phyloP scores from a whole-genome alignment of 2,329 filamentous ascomycete genomes.

The Colletotrichum echinochloae region DNA sequence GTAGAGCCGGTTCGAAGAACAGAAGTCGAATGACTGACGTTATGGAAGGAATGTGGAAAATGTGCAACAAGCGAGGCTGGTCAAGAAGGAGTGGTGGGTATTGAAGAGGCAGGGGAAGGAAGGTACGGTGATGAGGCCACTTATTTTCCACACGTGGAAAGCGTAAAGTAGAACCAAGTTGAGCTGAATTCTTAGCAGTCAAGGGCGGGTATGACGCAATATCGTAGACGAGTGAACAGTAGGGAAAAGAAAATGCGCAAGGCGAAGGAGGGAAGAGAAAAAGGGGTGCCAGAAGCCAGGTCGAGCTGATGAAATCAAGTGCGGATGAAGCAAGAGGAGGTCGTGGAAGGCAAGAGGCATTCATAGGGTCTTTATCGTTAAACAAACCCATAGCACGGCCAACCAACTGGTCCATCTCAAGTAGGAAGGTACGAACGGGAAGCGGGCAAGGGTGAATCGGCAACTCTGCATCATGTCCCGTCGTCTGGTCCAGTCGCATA shows the following conservation, averaged over 20 bases:
- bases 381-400: constrained; percentile 13
- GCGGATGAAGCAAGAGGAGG: constrained; percentile 29
- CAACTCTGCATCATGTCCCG: constrained; percentile 18
- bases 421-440: constrained; percentile 16
- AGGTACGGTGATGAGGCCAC: constrained; percentile 29
- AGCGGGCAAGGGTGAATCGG: constrained; percentile 8
- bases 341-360: constrained; percentile 35
- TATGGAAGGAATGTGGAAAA: constrained; percentile 36
- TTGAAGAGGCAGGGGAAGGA: constrained; percentile 39
- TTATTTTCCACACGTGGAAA: constrained; percentile 13
- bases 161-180: constrained; percentile 21
- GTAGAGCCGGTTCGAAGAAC: constrained; percentile 26
- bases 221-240: constrained; percentile 24
- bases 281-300: constrained; percentile 21
- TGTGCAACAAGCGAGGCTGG: constrained; percentile 37
- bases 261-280: constrained; percentile 23
- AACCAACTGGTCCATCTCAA: constrained; percentile 9
- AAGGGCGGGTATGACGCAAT: constrained; percentile 35
- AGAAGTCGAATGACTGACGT: constrained; percentile 26
- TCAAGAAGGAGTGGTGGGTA: constrained; percentile 27
- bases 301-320: constrained; percentile 33
- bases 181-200: constrained; percentile 19
- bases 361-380: constrained; percentile 39
- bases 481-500: constrained; percentile 22
- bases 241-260: constrained; percentile 11